Evolutionary conservation across 768 basidiomycete species (phyloP), one percentile per base, ranked within the genome.

Genomic region (Pulveroboletus ravenelii): DNA sequence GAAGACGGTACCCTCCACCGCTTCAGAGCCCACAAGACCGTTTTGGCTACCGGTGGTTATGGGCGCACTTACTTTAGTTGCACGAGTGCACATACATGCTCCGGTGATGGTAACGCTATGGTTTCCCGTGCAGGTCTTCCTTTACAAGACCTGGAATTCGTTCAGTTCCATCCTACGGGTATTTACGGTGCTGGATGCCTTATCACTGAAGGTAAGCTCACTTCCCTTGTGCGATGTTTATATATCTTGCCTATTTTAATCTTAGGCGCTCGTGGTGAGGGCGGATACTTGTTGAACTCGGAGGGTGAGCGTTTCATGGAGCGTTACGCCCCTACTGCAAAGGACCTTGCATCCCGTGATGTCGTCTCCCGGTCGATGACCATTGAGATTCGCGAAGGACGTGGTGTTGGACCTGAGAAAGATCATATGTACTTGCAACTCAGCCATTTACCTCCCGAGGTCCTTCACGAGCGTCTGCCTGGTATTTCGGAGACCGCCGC

Each of bases 251-350:
- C 42, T 9, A 13, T 18, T 36, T 40, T 8, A 29, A 47, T 17
- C 10, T 36, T 58, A 93, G 94, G 94, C 60, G 97, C 96, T 59
- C 93, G 96, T 69, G 96, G 96, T 63, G 96, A 99, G 72, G 96
- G 96, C 75, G 96, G 96, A 56, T 98, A 98, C 74, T 78, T 99
- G 57, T 75, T 99, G 66, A 98, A 99, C 76, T 90, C 93, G 9
- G 88, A 98, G 77, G 96, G 96, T 67, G 96, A 99, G 72, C 89
- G 96, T 52, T 99, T 99, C 78, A 99, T 99, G 96, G 95, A 98
- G 72, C 91, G 95, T 70, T 98, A 98, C 70, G 96, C 96, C 0
- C 96, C 96, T 10, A 97, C 95, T 39, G 96, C 96, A 55, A 98
- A 98, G 78, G 96, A 99, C 78, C 82, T 99, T 59, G 96, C 96